Conservation (phyloP, 78 protist genomes). For the Chrysochromulina parva region DNA sequence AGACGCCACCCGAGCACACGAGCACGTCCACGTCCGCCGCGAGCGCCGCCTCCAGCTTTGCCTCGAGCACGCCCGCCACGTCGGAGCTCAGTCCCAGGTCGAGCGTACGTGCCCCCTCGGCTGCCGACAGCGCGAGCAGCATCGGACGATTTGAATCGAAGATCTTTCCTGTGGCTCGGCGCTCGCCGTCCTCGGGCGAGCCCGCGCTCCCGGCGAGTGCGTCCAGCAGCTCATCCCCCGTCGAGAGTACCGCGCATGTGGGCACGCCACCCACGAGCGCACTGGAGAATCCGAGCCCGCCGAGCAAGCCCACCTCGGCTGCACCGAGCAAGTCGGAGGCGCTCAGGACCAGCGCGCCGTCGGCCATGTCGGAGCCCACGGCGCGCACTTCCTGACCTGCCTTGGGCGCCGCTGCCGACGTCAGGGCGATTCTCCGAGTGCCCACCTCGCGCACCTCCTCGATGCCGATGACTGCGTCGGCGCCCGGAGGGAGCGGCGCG, state of each 20-base stretch:
- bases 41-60: neutral
- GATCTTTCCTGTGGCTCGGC: neutral
- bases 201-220: neutral
- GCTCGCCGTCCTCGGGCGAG: neutral
- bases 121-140: constrained; percentile 13
- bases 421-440: neutral
- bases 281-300: constrained; percentile 51
- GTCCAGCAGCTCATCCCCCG: constrained; percentile 75
- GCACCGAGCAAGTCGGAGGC: constrained; percentile 56
- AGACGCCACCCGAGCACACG: constrained; percentile 76
- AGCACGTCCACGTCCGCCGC: constrained; percentile 48
- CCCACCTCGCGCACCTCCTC: constrained; percentile 31
- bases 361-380: constrained; percentile 65
- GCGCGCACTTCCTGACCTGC: neutral
- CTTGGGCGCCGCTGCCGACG: neutral
- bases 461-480: constrained; percentile 73
- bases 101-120: neutral
- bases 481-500: constrained; percentile 69
- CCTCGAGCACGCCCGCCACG: neutral
- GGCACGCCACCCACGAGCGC: constrained; percentile 40
- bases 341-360: constrained; percentile 34
- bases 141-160: constrained; percentile 37
- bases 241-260: constrained; percentile 62
- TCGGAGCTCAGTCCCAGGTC: constrained; percentile 14
- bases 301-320: constrained; percentile 72